phyloP scores from a whole-genome alignment of 2,329 filamentous ascomycete genomes.

The Seiridium cupressi region DNA sequence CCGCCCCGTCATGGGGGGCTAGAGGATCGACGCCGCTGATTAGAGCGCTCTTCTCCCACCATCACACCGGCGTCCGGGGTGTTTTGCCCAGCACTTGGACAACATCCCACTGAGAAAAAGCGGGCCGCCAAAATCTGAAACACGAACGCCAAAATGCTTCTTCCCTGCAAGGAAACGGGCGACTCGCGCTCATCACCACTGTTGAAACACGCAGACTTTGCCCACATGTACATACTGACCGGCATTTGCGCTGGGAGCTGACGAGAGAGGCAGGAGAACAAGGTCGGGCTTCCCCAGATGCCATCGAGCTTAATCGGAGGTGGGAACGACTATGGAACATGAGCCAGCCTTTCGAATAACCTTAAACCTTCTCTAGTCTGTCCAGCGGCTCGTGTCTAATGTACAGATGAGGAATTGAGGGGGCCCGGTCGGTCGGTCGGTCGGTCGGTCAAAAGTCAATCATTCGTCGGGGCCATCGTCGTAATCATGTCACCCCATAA shows the following conservation, averaged over 20 bases:
- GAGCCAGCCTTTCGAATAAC: not conserved
- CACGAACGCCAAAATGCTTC: not conserved
- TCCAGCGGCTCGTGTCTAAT: not conserved
- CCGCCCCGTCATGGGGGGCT: not conserved
- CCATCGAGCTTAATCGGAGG: not conserved
- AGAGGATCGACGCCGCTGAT: not conserved
- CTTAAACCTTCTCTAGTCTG: not conserved
- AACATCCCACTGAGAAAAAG: not conserved
- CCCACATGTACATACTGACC: not conserved
- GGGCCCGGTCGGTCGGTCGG: too few relatives aligned
- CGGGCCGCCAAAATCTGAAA: slow-evolving; percentile 1
- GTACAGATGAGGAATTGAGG: not conserved
- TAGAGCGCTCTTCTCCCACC: not conserved
- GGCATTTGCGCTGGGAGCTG: too few relatives aligned
- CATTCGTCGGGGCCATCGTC: not conserved
- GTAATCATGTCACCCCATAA: not conserved
- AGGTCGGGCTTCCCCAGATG: not conserved
- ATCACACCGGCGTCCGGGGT: not conserved
- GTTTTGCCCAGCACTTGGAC: not conserved
- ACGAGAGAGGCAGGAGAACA: too few relatives aligned
- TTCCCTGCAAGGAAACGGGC: not conserved
- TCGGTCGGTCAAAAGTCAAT: too few relatives aligned
- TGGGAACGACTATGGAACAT: not conserved
- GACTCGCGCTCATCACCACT: not conserved
- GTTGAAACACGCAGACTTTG: not conserved